Conservation (phyloP, 2,329 filamentous ascomycete genomes). For the Moelleriella libera region DNA sequence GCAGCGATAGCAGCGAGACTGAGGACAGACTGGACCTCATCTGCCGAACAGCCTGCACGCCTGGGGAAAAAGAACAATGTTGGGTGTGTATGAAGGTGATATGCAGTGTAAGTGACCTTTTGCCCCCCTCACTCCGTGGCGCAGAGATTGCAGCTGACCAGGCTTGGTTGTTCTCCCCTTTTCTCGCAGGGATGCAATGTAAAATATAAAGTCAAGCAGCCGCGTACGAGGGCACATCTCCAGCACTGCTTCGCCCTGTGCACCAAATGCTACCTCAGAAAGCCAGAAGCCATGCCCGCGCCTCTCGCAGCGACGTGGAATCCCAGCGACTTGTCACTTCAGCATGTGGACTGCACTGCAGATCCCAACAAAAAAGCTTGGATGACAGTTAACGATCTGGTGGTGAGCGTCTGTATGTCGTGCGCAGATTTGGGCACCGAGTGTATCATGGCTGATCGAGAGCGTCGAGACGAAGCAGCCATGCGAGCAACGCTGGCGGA, state of each 20-base stretch:
- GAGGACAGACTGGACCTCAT: constrained; percentile 4
- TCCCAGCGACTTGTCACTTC: constrained; percentile 4
- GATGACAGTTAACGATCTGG: not conserved
- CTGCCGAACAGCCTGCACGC: constrained; percentile 3
- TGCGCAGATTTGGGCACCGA: constrained; percentile 3
- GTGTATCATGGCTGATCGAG: constrained; percentile 1
- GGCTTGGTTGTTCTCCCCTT: not conserved
- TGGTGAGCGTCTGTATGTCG: constrained; percentile 2
- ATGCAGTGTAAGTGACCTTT: constrained; percentile 4
- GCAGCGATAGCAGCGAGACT: too few species aligned
- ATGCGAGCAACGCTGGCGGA: constrained; percentile 1
- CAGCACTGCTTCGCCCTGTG: constrained; percentile 7
- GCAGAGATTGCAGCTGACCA: not conserved
- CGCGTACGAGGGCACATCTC: constrained; percentile 5
- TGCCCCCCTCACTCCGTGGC: not conserved
- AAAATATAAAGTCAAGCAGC: not conserved
- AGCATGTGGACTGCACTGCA: constrained; percentile 3
- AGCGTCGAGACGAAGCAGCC: constrained; percentile 2
- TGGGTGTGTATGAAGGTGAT: constrained; percentile 7
- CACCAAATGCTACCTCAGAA: constrained; percentile 7
- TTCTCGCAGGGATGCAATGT: not conserved
- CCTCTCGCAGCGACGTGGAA: constrained; percentile 1
- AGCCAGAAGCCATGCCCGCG: not conserved
- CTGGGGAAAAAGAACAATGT: constrained; percentile 5
- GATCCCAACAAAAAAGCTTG: not conserved